Evolutionary conservation across 208 protist species (phyloP), one percentile per base, ranked within the genome.

Genomic region (Crithidia expoeki): DNA sequence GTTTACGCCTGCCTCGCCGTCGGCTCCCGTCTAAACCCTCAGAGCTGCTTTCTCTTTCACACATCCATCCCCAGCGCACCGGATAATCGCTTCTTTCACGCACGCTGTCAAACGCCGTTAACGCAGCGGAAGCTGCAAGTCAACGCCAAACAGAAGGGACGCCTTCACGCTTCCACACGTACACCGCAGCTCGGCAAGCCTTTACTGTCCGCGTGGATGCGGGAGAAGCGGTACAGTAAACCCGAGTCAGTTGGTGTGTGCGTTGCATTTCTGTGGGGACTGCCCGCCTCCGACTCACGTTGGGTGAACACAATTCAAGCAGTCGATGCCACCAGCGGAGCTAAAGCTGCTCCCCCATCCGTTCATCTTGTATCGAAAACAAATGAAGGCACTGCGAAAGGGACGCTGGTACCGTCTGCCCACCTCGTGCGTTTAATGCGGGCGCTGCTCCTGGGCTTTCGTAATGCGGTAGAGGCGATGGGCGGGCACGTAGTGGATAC

Each of bases 21-120:
- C 19, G 63, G 66, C 9, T 27, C 25, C 21, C 23, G 88, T 46
- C 65, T 95, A 21, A 21, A 85, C 33, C 85, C 85, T 5, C 21
- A 38, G 7, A 68, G 74, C 28, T 90, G 77, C 67, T 95, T 95
- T 71, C 38, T 93, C 25, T 95, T 95, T 53, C 57, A 65, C 60
- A 60, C 25, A 2, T 56, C 80, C 12, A 74, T 87, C 19, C 83
- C 83, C 16, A 85, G 76, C 32, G 74, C 82, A 23, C 69, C 79
- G 21, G 86, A 90, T 28, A 50, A 74, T 25, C 58, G 59, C 5
- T 68, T 83, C 33, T 49, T 76, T 6, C 69, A 74, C 40, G 61
- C 32, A 16, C 33, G 33, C 28, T n/a, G n/a, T n/a, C n/a, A n/a
- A n/a, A n/a, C n/a, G n/a, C n/a, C n/a, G n/a, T n/a, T n/a, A n/a